Percentiles rank a stretch among this genome's conserved stretches.
phyloP scores from a whole-genome alignment of 371 early-diverging fungal species.

The Thermomucor indicae-seudaticae region DNA sequence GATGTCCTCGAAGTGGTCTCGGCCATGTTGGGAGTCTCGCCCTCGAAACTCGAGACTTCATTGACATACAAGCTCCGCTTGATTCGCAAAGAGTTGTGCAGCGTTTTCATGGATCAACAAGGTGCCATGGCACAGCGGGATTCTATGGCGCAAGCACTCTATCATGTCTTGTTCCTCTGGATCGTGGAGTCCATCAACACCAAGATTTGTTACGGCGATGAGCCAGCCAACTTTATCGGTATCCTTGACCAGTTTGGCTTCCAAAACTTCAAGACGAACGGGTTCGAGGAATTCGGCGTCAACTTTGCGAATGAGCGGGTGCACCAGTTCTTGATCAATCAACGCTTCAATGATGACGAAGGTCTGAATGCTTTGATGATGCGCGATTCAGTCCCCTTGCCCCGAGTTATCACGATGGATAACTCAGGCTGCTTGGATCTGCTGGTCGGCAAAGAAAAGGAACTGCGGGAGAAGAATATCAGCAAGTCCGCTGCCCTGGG shows the following conservation, averaged over 20 bases:
- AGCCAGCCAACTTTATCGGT: slow-evolving; percentile 72
- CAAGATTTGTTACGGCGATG: slow-evolving; percentile 36
- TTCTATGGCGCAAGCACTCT: slow-evolving; percentile 31
- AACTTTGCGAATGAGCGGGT: slow-evolving; percentile 89
- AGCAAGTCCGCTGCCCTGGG: slow-evolving; percentile 23
- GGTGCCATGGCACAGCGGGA: slow-evolving; percentile 48
- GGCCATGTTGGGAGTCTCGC: slow-evolving; percentile 74
- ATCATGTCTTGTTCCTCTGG: slow-evolving; percentile 40
- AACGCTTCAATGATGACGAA: slow-evolving; percentile 46
- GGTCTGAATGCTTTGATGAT: slow-evolving; percentile 50
- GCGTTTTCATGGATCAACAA: slow-evolving; percentile 56
- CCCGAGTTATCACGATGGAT: slow-evolving; percentile 43
- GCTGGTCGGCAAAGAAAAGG: slow-evolving; percentile 33
- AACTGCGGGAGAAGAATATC: slow-evolving; percentile 9
- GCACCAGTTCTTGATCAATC: slow-evolving; percentile 64
- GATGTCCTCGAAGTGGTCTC: slow-evolving; percentile 74
- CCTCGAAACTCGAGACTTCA: slow-evolving; percentile 61
- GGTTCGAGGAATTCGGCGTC: slow-evolving; percentile 74
- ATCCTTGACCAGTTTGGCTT: slow-evolving; percentile 71
- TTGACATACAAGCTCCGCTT: slow-evolving; percentile 40
- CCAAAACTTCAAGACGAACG: slow-evolving; percentile 36
- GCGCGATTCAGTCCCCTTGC: slow-evolving; percentile 42
- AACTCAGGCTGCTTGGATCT: slow-evolving; percentile 51
- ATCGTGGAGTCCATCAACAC: slow-evolving; percentile 42
- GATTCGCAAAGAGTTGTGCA: slow-evolving; percentile 57